Evolutionary conservation across 2,329 filamentous ascomycete genomes (phyloP).

Genomic region (Coniochaeta sp.): DNA sequence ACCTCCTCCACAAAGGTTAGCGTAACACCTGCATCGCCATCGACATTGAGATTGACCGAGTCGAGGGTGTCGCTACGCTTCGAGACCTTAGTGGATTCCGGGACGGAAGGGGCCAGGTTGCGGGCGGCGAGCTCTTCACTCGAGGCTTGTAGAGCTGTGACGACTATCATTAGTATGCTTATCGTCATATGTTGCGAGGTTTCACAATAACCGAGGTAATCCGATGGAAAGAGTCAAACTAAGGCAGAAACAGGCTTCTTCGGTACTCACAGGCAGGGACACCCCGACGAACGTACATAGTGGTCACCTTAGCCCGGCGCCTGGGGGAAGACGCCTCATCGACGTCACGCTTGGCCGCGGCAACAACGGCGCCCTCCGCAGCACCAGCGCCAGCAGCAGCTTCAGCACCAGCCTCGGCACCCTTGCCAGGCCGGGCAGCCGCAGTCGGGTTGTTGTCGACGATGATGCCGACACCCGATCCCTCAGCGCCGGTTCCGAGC

Average conservation of each 20-base stretch:
- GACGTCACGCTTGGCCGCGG: slow-evolving; percentile 12
- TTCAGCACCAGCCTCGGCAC: slow-evolving; percentile 2
- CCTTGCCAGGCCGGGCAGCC: slow-evolving; percentile 10
- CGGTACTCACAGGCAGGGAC: slow-evolving; percentile 31
- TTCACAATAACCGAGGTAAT: not conserved
- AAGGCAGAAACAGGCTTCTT: not conserved
- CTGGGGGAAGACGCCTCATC: slow-evolving; percentile 16
- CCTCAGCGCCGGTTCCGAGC: slow-evolving; percentile 34
- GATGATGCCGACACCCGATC: slow-evolving; percentile 29
- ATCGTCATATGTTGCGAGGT: no score
- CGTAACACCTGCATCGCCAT: slow-evolving; percentile 33
- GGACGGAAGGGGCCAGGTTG: slow-evolving; percentile 6
- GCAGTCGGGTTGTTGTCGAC: slow-evolving; percentile 20
- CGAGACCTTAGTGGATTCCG: slow-evolving; percentile 1
- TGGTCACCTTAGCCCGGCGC: slow-evolving; percentile 34
- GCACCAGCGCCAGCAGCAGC: not conserved
- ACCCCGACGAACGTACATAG: slow-evolving; percentile 37
- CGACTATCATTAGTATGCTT: not conserved
- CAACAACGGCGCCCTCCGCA: not conserved
- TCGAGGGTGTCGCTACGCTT: slow-evolving; percentile 23
- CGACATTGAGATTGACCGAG: slow-evolving; percentile 35
- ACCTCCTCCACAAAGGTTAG: slow-evolving; percentile 38
- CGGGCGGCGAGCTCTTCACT: slow-evolving; percentile 8
- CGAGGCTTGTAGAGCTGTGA: slow-evolving; percentile 18
- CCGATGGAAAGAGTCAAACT: not conserved